phyloP scores from a whole-genome alignment of 2,329 filamentous ascomycete species.

The Epichloe festucae region DNA sequence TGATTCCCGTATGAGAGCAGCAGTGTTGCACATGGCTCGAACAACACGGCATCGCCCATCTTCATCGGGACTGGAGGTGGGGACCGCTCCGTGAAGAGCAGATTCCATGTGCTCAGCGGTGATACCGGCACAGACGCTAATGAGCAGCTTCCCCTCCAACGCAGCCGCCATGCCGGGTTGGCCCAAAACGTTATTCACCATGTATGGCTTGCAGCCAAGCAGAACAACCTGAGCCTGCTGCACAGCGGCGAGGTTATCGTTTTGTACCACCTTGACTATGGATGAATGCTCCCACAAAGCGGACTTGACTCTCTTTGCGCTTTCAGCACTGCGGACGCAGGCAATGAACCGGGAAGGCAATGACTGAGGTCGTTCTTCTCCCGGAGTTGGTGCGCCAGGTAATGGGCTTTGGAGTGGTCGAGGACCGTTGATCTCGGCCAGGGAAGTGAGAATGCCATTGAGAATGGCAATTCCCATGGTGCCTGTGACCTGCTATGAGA shows the following conservation, averaged over 20 bases:
- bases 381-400: slow-evolving; percentile 30
- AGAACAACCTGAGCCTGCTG: slow-evolving; percentile 60
- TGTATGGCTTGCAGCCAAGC: slow-evolving; percentile 69
- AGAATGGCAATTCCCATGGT: slow-evolving; percentile 81
- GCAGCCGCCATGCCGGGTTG: slow-evolving; percentile 58
- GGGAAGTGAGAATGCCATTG: slow-evolving; percentile 61
- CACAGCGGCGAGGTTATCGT: slow-evolving; percentile 57
- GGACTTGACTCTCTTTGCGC: slow-evolving; percentile 53
- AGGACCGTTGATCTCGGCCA: slow-evolving; percentile 38
- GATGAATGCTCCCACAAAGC: slow-evolving; percentile 51
- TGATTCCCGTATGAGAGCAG: slow-evolving; percentile 61
- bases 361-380: slow-evolving; percentile 36
- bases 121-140: slow-evolving; percentile 71
- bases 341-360: slow-evolving; percentile 69
- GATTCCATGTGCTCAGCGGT: slow-evolving; percentile 54
- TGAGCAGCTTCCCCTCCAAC: slow-evolving; percentile 65
- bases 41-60: slow-evolving; percentile 51
- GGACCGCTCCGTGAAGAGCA: slow-evolving; percentile 44
- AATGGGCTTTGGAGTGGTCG: slow-evolving; percentile 31
- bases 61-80: slow-evolving; percentile 30
- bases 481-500: slow-evolving; percentile 31
- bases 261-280: slow-evolving; percentile 52
- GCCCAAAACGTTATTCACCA: slow-evolving; percentile 54
- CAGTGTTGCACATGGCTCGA: slow-evolving; percentile 76
- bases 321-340: slow-evolving; percentile 59